Conservation (phyloP, 225 moss, liverwort and hornwort genomes). For the Antitrichia curtipendula region DNA sequence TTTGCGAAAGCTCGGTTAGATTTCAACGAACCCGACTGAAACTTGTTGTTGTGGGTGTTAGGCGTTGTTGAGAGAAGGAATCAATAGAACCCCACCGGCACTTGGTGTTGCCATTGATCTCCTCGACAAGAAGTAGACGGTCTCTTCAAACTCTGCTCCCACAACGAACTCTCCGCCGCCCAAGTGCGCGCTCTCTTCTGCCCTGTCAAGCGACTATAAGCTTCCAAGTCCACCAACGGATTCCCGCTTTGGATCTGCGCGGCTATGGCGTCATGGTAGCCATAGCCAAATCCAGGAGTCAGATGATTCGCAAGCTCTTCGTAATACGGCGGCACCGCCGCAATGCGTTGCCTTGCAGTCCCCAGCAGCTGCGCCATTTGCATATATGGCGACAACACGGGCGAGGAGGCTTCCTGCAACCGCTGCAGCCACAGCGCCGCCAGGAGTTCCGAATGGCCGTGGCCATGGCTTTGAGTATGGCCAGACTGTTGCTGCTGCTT, state of each 20-base stretch:
- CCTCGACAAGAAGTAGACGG: background rate
- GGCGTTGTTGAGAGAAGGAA: background rate
- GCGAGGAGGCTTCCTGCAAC: background rate
- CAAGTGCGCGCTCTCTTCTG: conserved; percentile 11
- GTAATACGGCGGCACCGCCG: conserved; percentile 1
- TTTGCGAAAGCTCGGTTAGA: background rate
- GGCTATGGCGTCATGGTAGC: background rate
- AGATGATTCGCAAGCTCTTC: background rate
- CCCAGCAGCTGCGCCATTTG: conserved; percentile 31
- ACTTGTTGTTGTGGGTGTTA: background rate
- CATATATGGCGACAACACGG: conserved; percentile 7
- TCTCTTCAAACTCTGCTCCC: conserved; percentile 9
- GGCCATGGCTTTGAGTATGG: background rate
- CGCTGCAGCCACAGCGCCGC: conserved; percentile 22
- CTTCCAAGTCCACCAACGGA: background rate
- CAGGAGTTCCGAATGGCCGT: conserved; percentile 2
- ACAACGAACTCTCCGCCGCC: background rate
- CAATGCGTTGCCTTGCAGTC: conserved; percentile 20
- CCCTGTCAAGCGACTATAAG: background rate
- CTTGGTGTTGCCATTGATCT: conserved; percentile 16
- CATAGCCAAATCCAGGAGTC: background rate
- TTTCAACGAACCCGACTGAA: background rate
- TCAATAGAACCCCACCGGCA: conserved; percentile 15
- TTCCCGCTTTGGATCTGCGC: background rate
- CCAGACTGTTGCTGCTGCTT: background rate